Conservation (phyloP, 1,284 basidiomycete genomes). For the Takashimella koratensis region DNA sequence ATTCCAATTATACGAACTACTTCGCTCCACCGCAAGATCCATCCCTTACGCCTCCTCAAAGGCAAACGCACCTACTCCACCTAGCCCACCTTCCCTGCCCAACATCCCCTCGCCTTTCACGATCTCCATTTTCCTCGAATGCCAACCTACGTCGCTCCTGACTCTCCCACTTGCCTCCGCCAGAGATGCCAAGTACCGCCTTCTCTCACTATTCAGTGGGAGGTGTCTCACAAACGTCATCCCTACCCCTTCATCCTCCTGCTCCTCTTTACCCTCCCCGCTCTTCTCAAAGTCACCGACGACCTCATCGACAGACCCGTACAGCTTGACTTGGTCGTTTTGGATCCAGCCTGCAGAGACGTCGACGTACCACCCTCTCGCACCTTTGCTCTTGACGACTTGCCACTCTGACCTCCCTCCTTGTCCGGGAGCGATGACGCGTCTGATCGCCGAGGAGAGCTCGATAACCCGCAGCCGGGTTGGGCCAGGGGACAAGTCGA, state of each 20-base stretch:
- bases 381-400: constrained; percentile 83
- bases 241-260: no score
- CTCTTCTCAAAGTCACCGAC: neutral
- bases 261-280: constrained; percentile 6
- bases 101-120: constrained; percentile 84
- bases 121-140: constrained; percentile 95
- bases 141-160: constrained; percentile 87
- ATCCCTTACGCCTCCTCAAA: constrained; percentile 64
- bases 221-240: constrained; percentile 39
- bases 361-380: constrained; percentile 93
- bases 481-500: constrained; percentile 52
- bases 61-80: constrained; percentile 88
- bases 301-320: constrained; percentile 7
- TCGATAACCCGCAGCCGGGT: constrained; percentile 86
- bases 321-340: constrained; percentile 7
- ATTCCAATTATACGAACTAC: no score
- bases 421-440: constrained; percentile 44
- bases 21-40: no score
- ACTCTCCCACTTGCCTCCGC: constrained; percentile 83
- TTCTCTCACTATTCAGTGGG: constrained; percentile 58
- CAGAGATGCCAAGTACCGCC: constrained; percentile 66
- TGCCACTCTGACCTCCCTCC: constrained; percentile 69
- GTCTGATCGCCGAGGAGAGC: constrained; percentile 69
- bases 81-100: constrained; percentile 85
- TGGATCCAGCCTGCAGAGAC: constrained; percentile 73